Evolutionary conservation across 441 rosid species (phyloP), one percentile per base, ranked within the genome.

Genomic region (Cnidoscolus chayamansa): DNA sequence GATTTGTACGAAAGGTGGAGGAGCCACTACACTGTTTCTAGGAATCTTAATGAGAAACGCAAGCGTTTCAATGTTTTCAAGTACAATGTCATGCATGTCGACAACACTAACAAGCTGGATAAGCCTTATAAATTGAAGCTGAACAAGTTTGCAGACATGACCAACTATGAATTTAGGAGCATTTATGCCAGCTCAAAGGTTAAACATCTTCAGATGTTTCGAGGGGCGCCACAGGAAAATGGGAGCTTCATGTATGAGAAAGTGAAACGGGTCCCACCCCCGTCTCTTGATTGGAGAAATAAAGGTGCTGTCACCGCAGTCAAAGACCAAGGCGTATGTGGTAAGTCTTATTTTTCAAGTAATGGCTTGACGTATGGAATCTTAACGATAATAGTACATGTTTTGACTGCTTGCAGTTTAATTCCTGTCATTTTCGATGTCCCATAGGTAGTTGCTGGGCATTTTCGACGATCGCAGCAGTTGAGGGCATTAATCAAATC

Each of bases 371-470:
- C 0, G 25, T 48, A 48, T 48, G 2, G 51, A 9, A 40, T 12
- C 51, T 48, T 17, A 19, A 56, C 16, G 20, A 17, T 7, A 56
- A 56, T 1, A 19, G 60, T 4, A 4, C 15, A 17, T 31, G 40
- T 19, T 61, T 58, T 19, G 8, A n/a, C 69, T 45, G 67, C 63
- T 72, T 74, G 19, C 7, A 25, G 4, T 7, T 63, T 66, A 13
- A 74, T 53, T 68, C 37, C 53, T 60, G 16, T 32, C 4, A 5
- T 68, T 55, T 13, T 73, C 48, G 25, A 17, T 70, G 45, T 37
- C 25, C 5, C 64, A 58, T 72, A 94, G 96, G 98, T 32, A 90
- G 98, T 73, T 94, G 98, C 70, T 94, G 97, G 94, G 97, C 98
- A 4, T 94, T 92, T 79, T 92, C 98, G 8, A 87, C 93, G 0